phyloP scores from a whole-genome alignment of 1,284 basidiomycete species.

The Xerocomus nothofagi region DNA sequence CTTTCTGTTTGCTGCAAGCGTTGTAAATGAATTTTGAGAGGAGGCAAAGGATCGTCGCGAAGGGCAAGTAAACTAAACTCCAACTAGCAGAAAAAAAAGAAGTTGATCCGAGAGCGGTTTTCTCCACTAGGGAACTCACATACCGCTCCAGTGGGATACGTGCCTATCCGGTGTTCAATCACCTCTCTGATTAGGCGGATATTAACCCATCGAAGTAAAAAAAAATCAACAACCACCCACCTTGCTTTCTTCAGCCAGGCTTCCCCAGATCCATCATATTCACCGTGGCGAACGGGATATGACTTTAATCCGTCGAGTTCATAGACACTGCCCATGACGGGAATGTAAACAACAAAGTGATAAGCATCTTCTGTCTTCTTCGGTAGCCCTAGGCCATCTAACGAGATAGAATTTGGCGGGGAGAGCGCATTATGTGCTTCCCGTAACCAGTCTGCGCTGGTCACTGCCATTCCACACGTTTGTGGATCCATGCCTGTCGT shows the following conservation, averaged over 20 bases:
- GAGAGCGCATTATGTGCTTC: conserved; percentile 89
- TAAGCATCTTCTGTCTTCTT: conserved; percentile 85
- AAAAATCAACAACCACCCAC: conserved; percentile 36
- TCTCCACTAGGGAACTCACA: conserved; percentile 33
- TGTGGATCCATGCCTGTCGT: conserved; percentile 83
- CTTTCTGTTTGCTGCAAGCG: conserved; percentile 47
- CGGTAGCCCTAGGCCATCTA: conserved; percentile 72
- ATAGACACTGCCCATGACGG: conserved; percentile 78
- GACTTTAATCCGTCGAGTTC: conserved; percentile 89
- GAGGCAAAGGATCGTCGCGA: conserved; percentile 74
- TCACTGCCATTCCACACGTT: conserved; percentile 81
- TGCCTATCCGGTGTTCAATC: conserved; percentile 82
- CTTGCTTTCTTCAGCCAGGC: conserved; percentile 82
- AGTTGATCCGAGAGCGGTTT: conserved; percentile 8
- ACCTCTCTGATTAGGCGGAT: conserved; percentile 55
- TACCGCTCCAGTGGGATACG: conserved; percentile 83
- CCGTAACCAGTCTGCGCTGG: conserved; percentile 82
- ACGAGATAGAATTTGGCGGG: conserved; percentile 79
- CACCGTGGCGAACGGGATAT: conserved; percentile 77
- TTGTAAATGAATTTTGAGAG: conserved; percentile 58
- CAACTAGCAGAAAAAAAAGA: conserved; percentile 48
- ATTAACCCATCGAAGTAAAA: conserved; percentile 12
- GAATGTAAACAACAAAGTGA: conserved; percentile 91
- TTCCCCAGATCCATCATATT: conserved; percentile 62
- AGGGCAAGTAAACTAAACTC: conserved; percentile 91